Conservation (phyloP, 345 rosid genomes). For the Gossypium ekmanianum region DNA sequence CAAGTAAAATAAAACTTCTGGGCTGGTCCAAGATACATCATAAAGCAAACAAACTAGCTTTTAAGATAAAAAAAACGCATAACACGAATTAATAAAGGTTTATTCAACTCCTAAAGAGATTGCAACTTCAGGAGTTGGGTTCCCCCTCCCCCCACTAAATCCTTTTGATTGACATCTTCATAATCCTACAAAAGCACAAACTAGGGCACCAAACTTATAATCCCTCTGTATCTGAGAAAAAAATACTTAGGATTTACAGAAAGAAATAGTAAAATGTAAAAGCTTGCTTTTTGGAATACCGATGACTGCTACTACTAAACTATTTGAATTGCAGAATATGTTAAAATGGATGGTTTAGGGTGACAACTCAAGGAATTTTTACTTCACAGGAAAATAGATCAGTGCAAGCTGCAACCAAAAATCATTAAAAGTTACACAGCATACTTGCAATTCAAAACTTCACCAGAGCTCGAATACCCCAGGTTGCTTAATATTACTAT, state of each 20-base stretch:
- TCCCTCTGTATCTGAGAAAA: background rate
- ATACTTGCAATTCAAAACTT: conserved; percentile 98
- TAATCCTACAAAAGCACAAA: background rate
- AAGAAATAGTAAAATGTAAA: background rate
- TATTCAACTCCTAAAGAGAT: background rate
- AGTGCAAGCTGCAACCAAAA: conserved; percentile 10
- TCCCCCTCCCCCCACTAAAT: background rate
- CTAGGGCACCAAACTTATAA: background rate
- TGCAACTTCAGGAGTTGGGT: background rate
- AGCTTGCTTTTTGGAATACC: background rate
- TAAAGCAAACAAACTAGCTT: background rate
- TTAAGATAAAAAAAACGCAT: background rate
- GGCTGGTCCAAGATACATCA: conserved; percentile 6
- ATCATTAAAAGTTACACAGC: conserved; percentile 26
- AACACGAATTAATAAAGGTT: too few relatives aligned
- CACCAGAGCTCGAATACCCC: conserved; percentile 94
- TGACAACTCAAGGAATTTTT: background rate
- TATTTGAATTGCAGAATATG: background rate
- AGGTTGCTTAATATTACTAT: conserved; percentile 80
- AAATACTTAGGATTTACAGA: background rate
- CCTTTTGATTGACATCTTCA: background rate
- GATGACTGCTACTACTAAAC: background rate
- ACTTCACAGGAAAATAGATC: background rate
- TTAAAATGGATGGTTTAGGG: background rate
- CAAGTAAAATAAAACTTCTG: background rate